A percentile compares a stretch with the other conserved stretches of the same genome.
Conservation (phyloP, 2,329 filamentous ascomycete species). For the Cladosporium sp. region DNA sequence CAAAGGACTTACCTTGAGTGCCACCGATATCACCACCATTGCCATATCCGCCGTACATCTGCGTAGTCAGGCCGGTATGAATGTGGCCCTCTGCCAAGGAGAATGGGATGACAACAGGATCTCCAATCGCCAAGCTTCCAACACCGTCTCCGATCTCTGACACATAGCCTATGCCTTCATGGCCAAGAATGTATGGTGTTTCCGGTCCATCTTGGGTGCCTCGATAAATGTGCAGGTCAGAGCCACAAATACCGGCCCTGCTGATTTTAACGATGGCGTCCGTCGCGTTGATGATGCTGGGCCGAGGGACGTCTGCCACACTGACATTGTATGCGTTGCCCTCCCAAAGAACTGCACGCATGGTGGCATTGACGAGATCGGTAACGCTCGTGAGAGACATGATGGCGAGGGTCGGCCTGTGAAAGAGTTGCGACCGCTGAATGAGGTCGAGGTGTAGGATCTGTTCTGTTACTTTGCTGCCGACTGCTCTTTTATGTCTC, state of each 20-base stretch:
- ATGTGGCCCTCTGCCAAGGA: slow-evolving; percentile 11
- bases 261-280: slow-evolving; percentile 18
- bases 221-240: slow-evolving; percentile 20
- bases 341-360: slow-evolving; percentile 30
- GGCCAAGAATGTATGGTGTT: slow-evolving; percentile 11
- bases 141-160: slow-evolving; percentile 15
- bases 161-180: slow-evolving; percentile 18
- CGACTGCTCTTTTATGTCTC: no score
- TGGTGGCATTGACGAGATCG: slow-evolving; percentile 15
- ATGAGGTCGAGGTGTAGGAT: no score
- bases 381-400: not conserved
- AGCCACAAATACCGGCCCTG: slow-evolving; percentile 17
- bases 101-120: slow-evolving; percentile 17
- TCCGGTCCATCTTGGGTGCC: slow-evolving; percentile 7
- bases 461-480: no score
- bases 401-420: not conserved
- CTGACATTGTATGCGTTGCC: slow-evolving; percentile 26
- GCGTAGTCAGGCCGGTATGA: slow-evolving; percentile 4
- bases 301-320: slow-evolving; percentile 23
- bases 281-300: slow-evolving; percentile 16
- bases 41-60: slow-evolving; percentile 12
- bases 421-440: not conserved
- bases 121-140: slow-evolving; percentile 8
- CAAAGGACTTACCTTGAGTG: not conserved
- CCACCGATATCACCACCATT: slow-evolving; percentile 10